Evolutionary conservation across 257 asterid species (phyloP), one percentile per base, ranked within the genome.

Genomic region (Forsythia viridissima): DNA sequence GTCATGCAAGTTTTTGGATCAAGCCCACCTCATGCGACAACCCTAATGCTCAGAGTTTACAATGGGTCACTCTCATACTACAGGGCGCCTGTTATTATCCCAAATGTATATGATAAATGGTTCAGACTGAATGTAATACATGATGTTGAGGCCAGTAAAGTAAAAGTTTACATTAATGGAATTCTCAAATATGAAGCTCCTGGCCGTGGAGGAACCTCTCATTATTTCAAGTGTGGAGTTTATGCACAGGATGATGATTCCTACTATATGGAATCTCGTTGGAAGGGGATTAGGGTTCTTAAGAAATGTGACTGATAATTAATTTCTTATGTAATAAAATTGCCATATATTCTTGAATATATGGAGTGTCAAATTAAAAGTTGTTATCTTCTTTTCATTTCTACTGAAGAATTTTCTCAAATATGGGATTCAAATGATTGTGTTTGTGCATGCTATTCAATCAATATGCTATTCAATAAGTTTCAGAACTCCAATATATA

Each of bases 1-100:
- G 37, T 84, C 74, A 86, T 86, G 90, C 90, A 86, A 71, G 81
- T 86, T 0, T 84, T 86, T 18, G 83, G 88, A 66, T 80, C 86
- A 3, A 13, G 30, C 36, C 80, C 69, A 0, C 79, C 78, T n/a
- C 80, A 80, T 65, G 71, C 84, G 20, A 86, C 86, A 40, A 76
- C 88, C 15, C 82, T 86, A 30, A 79, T 83, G 87, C 76, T 86
- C 4, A 71, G 84, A 40, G 85, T 79, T 42, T 73, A 84, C 37
- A 39, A 86, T n/a, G 87, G 84, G 3, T 12, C 73, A 10, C 81
- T 86, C 18, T 10, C 75, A 2, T 84, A 86, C 72, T 84, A 80
- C 15, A 71, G 30, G 42, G 18, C 12, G 5, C 78, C 68, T 0
- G 70, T 76, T 5, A 41, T 86, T 16, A 76, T 70, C 5, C 76